Base-by-base conservation (phyloP, 352 stramenopile species). In the Phytophthora macrochlamydospora region DNA sequence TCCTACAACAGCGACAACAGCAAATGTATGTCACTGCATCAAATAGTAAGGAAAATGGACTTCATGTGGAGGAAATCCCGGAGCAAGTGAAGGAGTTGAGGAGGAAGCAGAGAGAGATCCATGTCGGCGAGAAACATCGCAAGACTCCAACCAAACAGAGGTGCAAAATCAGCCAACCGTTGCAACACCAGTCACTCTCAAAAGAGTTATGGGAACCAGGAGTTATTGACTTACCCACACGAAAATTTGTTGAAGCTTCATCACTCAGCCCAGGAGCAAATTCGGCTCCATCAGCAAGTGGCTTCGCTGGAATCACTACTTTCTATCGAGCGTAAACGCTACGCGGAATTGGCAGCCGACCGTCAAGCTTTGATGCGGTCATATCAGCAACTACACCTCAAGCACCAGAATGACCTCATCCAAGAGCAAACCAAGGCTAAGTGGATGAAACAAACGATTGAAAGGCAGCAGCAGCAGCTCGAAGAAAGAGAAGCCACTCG, bases 341-440 rank as follows among this genome's bases (percentile, higher is more conserved):
- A 73, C 46, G 55, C 61, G 2, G 62, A 70, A 3, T 56, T 83
- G 7, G 67, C 44, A 13, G 56, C 56, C 9, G 62, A 83, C 31
- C 69, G 71, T 12, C 71, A 76, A 48, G 43, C 67, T 6, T 58
- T 76, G 18, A 62, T 74, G 51, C 64, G 63, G 18, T 73, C 71
- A 4, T 74, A 75, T 35, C 72, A 83, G 53, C 65, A 80, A 32
- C 33, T 83, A 28, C 69, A 83, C 14, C 59, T 77, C 2, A 80
- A 83, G 37, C 78, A 78, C 42, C 81, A 92, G 51, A 68, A 73
- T n/a, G 59, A 69, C n/a, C 8, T 62, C 7, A 70, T 92, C 7
- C 67, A 82, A 43, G 67, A 75, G 1, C 59, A 85, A 37, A 77
- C 74, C 0, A 82, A 78, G 45, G 56, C 63, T 0, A 65, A 78